Evolutionary conservation across 2,329 filamentous ascomycete species (phyloP), one percentile per base, ranked within the genome.

Genomic region (Aspergillus jensenii): DNA sequence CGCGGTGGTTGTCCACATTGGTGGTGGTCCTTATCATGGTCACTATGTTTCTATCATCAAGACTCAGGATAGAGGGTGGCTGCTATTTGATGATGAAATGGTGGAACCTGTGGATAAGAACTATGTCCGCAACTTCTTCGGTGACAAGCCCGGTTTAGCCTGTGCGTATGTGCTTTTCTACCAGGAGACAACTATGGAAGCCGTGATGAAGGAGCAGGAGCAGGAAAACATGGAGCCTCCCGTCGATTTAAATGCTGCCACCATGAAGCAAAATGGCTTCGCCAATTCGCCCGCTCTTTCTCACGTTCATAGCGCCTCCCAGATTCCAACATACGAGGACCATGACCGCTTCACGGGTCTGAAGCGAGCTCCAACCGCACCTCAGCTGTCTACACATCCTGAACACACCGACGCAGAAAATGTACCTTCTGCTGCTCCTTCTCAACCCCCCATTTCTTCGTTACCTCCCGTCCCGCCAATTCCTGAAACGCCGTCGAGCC

Each of bases 41-140:
- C 95, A 99, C 74, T 99, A 99, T 67, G 92, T 99, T 33, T 92
- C 93, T 5, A 95, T 99, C 55, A 93, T 99, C 79, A 99, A 99
- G 77, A 98, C 95, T 0, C 88, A 96, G 69, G 95, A 98, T 71
- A 87, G 91, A 53, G 95, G 95, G 27, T 99, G 95, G 95, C 79
- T 99, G 43, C 79, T 99, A 6, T 99, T 99, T 67, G 95, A 99
- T 67, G 95, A 99, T 68, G 95, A 99, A 77, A 92, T 98, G 86
- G 95, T 99, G 4, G 95, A 99, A 73, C 95, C 95, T 0, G 95
- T 99, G 5, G 92, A 97, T 74, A 97, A 97, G 75, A 88, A 90
- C 71, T 99, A 96, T 70, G 95, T 99, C 39, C 86, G 89, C 64
- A 97, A 96, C 73, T 99, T 99, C 77, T 99, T 99, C 68, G 95